Base-by-base conservation (phyloP, 345 rosid genomes). In the Psidium guajava region DNA sequence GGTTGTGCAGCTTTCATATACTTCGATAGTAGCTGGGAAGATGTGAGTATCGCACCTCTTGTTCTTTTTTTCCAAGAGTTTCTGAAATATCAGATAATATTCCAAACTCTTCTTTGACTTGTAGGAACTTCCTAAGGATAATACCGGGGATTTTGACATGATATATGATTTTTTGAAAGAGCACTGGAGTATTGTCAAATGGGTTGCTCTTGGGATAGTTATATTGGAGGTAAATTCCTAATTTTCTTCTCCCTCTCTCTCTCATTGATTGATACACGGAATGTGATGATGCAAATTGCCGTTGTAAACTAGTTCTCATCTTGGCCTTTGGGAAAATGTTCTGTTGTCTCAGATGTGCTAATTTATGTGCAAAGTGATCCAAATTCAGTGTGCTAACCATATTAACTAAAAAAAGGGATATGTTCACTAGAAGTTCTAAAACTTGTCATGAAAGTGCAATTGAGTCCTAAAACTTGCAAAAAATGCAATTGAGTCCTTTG, bases 131-230 rank as follows among this genome's bases (percentile, higher is more conserved):
- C 85, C 85, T 21, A 87, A 89, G 2, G 99, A 97, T 88, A 92
- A 90, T 87, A 96, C 99, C 74, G 99, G 99, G 84, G 86, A 93
- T 87, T 95, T 97, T 57, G 87, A 90, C 87, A 91, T 89, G 86
- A 91, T 97, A 89, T 97, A 92, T 83, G 89, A 88, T 56, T 97
- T 96, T 89, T 90, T 97, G 90, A 87, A 91, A 90, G 97, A 93
- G 84, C 89, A 96, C 84, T 97, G 99, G 99, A 89, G 57, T 82
- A 92, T 94, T 83, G 91, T 88, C 85, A 94, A 88, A 92, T 97
- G 99, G 99, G 96, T 93, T 54, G 99, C 99, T 84, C 98, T 97
- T 83, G 99, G 97, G 82, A 86, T 93, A 51, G 95, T 96, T 88
- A 52, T 93, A 82, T 92, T 97, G 87, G 98, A 97, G 99, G 99